These are phyloP conservation scores for Aaosphaeria arxii DNA, from an alignment of 2,329 filamentous ascomycete species.

Conservation along the genomic window DNA sequence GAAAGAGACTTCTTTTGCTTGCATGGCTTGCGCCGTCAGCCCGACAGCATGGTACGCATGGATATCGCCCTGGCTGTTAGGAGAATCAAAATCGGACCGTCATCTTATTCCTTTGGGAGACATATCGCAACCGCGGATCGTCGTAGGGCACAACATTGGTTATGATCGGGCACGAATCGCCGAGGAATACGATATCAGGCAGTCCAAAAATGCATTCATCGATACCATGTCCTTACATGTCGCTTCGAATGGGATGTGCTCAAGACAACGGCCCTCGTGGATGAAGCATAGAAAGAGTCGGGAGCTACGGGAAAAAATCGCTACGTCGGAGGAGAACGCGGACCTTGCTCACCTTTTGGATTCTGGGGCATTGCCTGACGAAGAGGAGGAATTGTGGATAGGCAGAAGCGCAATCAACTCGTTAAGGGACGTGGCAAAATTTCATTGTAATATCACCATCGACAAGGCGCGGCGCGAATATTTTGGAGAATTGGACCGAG, in stretches of 20 bases:
- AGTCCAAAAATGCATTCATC: constrained; percentile 81
- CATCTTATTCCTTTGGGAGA: constrained; percentile 89
- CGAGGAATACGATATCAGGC: constrained; percentile 84
- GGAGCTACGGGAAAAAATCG: constrained; percentile 77
- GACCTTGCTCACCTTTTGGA: constrained; percentile 71
- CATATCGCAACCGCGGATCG: constrained; percentile 65
- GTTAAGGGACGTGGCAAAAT: constrained; percentile 89
- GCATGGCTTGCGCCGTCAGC: constrained; percentile 93
- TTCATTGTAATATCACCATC: constrained; percentile 86
- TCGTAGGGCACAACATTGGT: constrained; percentile 93
- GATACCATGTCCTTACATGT: constrained; percentile 99
- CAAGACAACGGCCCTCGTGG: constrained; percentile 92
- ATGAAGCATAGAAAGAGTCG: constrained; percentile 92
- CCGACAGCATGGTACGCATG: constrained; percentile 94
- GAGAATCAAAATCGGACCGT: constrained; percentile 70
- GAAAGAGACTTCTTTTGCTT: constrained; percentile 86
- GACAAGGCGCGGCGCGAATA: constrained; percentile 86
- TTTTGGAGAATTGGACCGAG: constrained; percentile 77
- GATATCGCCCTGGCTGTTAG: constrained; percentile 92
- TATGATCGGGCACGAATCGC: constrained; percentile 85
- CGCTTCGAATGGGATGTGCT: constrained; percentile 98
- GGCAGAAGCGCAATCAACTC: constrained; percentile 94
- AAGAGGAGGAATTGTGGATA: constrained; percentile 95
- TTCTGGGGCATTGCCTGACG: constrained; percentile 65
- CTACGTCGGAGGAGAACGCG: constrained; percentile 65